Evolutionary conservation across 257 asterid species (phyloP).

Genomic region (Nicotiana noctiflora): DNA sequence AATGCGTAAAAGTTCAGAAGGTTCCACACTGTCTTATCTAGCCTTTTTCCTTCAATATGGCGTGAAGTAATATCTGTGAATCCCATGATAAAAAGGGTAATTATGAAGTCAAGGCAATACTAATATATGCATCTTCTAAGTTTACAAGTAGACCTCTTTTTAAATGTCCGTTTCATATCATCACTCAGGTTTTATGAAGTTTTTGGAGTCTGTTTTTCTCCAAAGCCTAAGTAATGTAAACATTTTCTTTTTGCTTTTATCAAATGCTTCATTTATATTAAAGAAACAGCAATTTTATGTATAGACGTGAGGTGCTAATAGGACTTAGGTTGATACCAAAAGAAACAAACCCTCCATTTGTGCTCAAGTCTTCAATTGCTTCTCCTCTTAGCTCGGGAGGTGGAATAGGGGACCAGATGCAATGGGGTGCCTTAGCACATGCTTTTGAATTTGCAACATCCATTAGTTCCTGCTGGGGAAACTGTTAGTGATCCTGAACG

Average conservation of each 20-base stretch:
- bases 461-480: constrained; percentile 56
- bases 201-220: background rate
- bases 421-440: constrained; percentile 63
- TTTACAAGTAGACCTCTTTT: background rate
- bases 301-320: background rate
- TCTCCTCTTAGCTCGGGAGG: constrained; percentile 90
- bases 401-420: constrained; percentile 82
- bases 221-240: background rate
- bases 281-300: background rate
- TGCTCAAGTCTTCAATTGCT: constrained; percentile 72
- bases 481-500: background rate
- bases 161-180: background rate
- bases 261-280: background rate
- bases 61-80: constrained; percentile 58
- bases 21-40: constrained; percentile 90
- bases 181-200: background rate
- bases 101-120: background rate
- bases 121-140: background rate
- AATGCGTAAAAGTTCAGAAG: constrained; percentile 66
- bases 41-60: constrained; percentile 67
- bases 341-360: constrained; percentile 81
- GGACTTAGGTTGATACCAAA: constrained; percentile 46
- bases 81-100: constrained; percentile 9
- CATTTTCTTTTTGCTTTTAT: background rate
- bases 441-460: constrained; percentile 55